Percentiles rank a stretch among this genome's conserved stretches.
These are phyloP conservation scores for Penstemon eatonii DNA, from an alignment of 257 asterid species.

Conservation along the genomic window DNA sequence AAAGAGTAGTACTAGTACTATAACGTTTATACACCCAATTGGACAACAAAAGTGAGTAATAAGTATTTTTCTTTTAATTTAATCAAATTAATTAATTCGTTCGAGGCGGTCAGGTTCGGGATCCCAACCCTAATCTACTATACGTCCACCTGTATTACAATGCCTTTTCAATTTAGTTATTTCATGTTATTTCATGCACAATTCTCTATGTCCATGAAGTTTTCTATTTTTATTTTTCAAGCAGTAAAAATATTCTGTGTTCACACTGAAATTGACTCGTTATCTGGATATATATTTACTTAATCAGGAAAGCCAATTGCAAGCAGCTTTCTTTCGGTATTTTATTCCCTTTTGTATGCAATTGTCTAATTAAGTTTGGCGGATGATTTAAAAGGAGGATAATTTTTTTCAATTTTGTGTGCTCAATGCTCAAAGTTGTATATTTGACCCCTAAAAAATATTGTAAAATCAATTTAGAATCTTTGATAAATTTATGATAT, in stretches of 20 bases:
- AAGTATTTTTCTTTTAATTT: constrained; percentile 12
- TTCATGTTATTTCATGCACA: background rate
- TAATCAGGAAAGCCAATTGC: constrained; percentile 34
- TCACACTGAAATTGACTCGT: constrained; percentile 28
- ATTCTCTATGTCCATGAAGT: background rate
- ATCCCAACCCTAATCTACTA: constrained; percentile 31
- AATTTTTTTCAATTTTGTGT: background rate
- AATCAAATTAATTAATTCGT: constrained; percentile 32
- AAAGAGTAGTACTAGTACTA: constrained; percentile 28
- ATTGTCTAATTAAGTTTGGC: background rate
- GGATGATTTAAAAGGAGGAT: background rate
- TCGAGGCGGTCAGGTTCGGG: constrained; percentile 45
- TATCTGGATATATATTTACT: constrained; percentile 3
- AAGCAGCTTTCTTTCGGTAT: constrained; percentile 18
- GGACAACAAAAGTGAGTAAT: constrained; percentile 37
- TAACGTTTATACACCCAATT: constrained; percentile 32
- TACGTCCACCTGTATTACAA: background rate
- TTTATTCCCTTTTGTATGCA: background rate
- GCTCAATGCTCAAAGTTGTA: no score
- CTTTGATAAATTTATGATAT: no score
- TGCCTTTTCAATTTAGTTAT: background rate
- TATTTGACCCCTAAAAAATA: no score
- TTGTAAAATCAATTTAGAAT: no score
- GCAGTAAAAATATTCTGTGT: background rate
- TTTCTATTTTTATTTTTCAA: background rate